These are phyloP conservation scores for Cyclotella sp. DNA, from an alignment of 108 stramenopile genomes.

Conservation along the genomic window DNA sequence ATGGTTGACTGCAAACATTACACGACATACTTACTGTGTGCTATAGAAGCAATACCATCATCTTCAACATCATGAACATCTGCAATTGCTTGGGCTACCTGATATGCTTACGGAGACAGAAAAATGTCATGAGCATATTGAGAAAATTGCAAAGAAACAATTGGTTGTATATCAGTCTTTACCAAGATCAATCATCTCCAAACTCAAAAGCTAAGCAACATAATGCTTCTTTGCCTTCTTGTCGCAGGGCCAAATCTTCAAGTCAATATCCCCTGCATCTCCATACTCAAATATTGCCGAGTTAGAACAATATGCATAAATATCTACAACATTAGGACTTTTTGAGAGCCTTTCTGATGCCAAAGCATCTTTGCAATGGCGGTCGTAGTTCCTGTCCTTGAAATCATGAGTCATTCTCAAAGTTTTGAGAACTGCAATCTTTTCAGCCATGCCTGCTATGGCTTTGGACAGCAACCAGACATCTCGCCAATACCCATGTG, in stretches of 20 bases:
- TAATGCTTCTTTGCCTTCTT: conserved; percentile 37
- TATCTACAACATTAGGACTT: conserved; percentile 67
- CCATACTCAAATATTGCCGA: conserved; percentile 75
- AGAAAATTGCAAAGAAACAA: neutral
- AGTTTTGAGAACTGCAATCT: conserved; percentile 65
- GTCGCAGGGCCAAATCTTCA: conserved; percentile 47
- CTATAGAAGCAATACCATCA: conserved; percentile 60
- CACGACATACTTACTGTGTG: conserved; percentile 51
- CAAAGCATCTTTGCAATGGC: conserved; percentile 79
- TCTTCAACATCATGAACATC: conserved; percentile 71
- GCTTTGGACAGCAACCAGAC: conserved; percentile 57
- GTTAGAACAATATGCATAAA: conserved; percentile 73
- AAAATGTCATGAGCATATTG: neutral
- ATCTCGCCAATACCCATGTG: conserved; percentile 78
- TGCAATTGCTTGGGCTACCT: conserved; percentile 62
- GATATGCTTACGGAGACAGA: conserved; percentile 47
- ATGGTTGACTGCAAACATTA: neutral
- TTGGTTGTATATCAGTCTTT: neutral
- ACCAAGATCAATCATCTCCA: conserved; percentile 57
- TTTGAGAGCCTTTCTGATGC: conserved; percentile 55
- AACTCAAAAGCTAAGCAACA: conserved; percentile 31
- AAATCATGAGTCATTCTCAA: conserved; percentile 61
- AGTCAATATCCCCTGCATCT: conserved; percentile 61
- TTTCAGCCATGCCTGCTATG: conserved; percentile 9
- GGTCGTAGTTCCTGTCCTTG: conserved; percentile 72